Percentiles rank a stretch among this genome's conserved stretches.
Evolutionary conservation across 1,284 basidiomycete species (phyloP).

Genomic region (Boletus sp.): DNA sequence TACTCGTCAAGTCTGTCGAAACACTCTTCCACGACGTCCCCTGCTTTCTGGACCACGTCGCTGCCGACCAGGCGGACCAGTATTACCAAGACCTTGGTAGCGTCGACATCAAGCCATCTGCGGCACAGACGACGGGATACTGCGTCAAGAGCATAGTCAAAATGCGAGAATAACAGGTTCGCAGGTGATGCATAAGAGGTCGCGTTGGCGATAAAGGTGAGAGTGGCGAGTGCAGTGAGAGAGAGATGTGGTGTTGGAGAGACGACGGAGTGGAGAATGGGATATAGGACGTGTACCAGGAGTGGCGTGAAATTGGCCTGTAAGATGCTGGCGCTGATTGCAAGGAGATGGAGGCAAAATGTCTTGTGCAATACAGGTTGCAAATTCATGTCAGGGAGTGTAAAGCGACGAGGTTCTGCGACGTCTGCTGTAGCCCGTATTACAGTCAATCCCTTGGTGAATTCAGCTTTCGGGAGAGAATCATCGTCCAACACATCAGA

Average conservation of each 20-base stretch:
- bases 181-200: slow-evolving; percentile 80
- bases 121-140: slow-evolving; percentile 78
- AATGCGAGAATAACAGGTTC: slow-evolving; percentile 85
- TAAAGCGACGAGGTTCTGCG: slow-evolving; percentile 44
- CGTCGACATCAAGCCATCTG: slow-evolving; percentile 73
- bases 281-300: slow-evolving; percentile 80
- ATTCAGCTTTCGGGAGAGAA: slow-evolving; percentile 39
- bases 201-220: slow-evolving; percentile 64
- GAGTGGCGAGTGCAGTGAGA: slow-evolving; percentile 64
- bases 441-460: slow-evolving; percentile 42
- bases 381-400: slow-evolving; percentile 20
- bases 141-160: slow-evolving; percentile 89
- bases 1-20: slow-evolving; percentile 92
- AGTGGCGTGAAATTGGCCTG: slow-evolving; percentile 64
- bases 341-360: slow-evolving; percentile 68
- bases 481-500: slow-evolving; percentile 26
- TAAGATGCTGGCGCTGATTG: slow-evolving; percentile 63
- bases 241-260: slow-evolving; percentile 66
- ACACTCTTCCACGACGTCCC: slow-evolving; percentile 91
- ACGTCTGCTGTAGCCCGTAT: slow-evolving; percentile 37
- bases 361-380: slow-evolving; percentile 56
- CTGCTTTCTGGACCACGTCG: slow-evolving; percentile 80
- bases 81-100: slow-evolving; percentile 74
- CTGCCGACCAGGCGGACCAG: slow-evolving; percentile 82
- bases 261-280: slow-evolving; percentile 76